Conservation (phyloP, 1,284 basidiomycete species). For the Singerocomus rubriflavus region DNA sequence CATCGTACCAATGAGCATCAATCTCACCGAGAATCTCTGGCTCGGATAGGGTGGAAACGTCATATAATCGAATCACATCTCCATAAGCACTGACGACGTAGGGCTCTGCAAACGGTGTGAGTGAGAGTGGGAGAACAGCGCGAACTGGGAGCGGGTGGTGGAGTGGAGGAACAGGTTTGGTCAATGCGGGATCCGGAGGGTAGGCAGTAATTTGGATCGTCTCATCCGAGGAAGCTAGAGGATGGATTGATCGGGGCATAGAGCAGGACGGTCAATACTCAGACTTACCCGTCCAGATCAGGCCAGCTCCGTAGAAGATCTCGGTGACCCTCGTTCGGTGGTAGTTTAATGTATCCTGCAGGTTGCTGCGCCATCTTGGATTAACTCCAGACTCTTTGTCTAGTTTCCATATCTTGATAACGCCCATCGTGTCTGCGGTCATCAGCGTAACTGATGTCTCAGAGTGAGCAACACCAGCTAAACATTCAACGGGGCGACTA, state of each 20-base stretch:
- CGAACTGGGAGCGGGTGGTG: conserved; percentile 67
- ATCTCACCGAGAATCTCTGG: conserved; percentile 66
- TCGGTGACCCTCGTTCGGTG: conserved; percentile 83
- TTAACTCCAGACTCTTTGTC: conserved; percentile 42
- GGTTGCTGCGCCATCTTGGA: conserved; percentile 51
- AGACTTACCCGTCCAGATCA: conserved; percentile 80
- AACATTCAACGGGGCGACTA: conserved; percentile 64
- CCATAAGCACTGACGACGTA: conserved; percentile 80
- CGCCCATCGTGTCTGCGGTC: conserved; percentile 85
- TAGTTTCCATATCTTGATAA: conserved; percentile 75
- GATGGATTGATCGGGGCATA: not conserved
- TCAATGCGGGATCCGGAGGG: conserved; percentile 21
- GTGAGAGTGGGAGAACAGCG: conserved; percentile 64
- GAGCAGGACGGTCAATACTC: not conserved
- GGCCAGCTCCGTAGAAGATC: conserved; percentile 58
- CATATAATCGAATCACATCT: conserved; percentile 75
- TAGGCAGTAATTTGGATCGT: conserved; percentile 62
- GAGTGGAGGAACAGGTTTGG: conserved; percentile 48
- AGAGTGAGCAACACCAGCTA: conserved; percentile 49
- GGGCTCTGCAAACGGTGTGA: conserved; percentile 59
- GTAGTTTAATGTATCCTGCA: conserved; percentile 59
- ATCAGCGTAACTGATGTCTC: conserved; percentile 53
- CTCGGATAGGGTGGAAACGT: conserved; percentile 59
- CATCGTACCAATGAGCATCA: conserved; percentile 87
- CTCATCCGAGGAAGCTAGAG: conserved; percentile 81